These are phyloP conservation scores for Acanthamoeba royreba DNA, from an alignment of 208 protist genomes.

Conservation along the genomic window DNA sequence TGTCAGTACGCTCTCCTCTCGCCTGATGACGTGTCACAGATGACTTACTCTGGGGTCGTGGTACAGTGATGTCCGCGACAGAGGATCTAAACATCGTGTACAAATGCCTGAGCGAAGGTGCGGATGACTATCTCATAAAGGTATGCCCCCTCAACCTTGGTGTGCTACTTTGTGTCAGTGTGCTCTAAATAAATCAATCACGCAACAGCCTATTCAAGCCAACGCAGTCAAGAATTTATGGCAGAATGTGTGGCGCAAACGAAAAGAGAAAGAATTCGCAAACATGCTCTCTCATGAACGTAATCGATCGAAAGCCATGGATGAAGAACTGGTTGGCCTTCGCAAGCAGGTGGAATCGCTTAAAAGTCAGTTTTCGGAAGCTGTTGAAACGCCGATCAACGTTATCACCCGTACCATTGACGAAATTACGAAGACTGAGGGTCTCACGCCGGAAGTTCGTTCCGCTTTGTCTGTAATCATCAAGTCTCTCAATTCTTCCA, in stretches of 20 bases:
- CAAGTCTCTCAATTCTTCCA: neutral
- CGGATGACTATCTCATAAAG: neutral
- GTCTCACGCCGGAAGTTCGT: neutral
- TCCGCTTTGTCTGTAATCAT: conserved; percentile 6
- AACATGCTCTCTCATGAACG: conserved; percentile 16
- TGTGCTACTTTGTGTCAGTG: neutral
- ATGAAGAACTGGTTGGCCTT: neutral
- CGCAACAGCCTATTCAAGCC: neutral
- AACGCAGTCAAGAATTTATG: conserved; percentile 18
- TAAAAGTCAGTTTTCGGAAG: neutral
- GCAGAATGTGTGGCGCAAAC: conserved; percentile 55
- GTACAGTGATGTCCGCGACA: conserved; percentile 4
- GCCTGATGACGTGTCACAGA: neutral
- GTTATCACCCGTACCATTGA: conserved; percentile 28
- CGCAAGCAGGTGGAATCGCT: neutral
- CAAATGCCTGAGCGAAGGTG: neutral
- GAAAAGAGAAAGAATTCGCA: conserved; percentile 1
- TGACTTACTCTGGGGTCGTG: neutral
- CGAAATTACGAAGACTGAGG: neutral
- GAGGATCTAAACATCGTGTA: conserved; percentile 3
- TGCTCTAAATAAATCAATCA: neutral
- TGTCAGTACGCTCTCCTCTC: neutral
- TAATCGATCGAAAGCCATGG: neutral
- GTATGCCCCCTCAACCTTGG: neutral
- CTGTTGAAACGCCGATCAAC: conserved; percentile 39